These are phyloP conservation scores for Penicillium maclennaniae DNA, from an alignment of 495 filamentous ascomycete genomes.

Conservation along the genomic window DNA sequence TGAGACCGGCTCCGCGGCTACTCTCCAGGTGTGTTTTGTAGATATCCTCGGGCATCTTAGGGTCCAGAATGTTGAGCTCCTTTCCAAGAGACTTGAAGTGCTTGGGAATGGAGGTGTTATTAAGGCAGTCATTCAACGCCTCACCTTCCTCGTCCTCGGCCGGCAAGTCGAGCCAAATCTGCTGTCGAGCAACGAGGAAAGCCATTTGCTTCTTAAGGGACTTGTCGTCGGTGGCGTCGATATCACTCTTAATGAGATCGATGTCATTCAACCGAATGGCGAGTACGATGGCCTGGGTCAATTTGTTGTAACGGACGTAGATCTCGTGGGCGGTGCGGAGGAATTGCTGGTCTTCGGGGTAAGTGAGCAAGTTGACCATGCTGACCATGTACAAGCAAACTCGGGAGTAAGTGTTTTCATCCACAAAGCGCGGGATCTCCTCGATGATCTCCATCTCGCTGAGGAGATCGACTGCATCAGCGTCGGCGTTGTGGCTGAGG, in stretches of 20 bases:
- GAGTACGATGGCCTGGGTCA: constrained; percentile 87
- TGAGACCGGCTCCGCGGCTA: constrained; percentile 83
- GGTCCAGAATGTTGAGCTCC: constrained; percentile 94
- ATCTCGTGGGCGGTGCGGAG: constrained; percentile 85
- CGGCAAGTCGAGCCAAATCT: constrained; percentile 72
- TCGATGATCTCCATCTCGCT: constrained; percentile 97
- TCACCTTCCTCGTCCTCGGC: constrained; percentile 62
- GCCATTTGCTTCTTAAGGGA: constrained; percentile 91
- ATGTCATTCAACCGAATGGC: constrained; percentile 89
- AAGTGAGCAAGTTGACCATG: constrained; percentile 97
- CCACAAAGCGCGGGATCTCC: constrained; percentile 80
- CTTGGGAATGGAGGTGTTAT: constrained; percentile 81
- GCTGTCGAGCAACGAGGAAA: constrained; percentile 86
- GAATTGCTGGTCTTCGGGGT: constrained; percentile 94
- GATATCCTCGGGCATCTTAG: constrained; percentile 96
- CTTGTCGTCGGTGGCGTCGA: constrained; percentile 73
- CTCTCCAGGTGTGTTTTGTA: constrained; percentile 99
- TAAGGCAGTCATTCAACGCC: constrained; percentile 74
- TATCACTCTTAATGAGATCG: constrained; percentile 72
- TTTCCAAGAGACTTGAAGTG: constrained; percentile 93
- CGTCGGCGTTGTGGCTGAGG: constrained; percentile 94
- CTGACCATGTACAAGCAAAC: constrained; percentile 98
- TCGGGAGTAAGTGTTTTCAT: constrained; percentile 88
- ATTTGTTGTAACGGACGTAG: constrained; percentile 86
- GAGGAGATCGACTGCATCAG: constrained; percentile 94